Evolutionary conservation across 441 rosid genomes (phyloP), one percentile per base, ranked within the genome.

Genomic region (Pelargonium myrrhifolium): DNA sequence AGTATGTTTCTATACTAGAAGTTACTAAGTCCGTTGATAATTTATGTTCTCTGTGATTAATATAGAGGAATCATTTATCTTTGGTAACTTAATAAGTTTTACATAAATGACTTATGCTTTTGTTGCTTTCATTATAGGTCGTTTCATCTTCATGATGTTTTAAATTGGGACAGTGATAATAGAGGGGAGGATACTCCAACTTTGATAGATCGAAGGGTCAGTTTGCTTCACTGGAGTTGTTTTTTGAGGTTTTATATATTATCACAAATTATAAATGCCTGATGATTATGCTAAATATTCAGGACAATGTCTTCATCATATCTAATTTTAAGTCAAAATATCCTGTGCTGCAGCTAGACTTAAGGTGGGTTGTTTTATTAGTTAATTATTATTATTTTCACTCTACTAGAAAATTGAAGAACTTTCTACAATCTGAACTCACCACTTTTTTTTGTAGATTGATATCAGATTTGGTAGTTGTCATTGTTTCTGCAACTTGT

Each of bases 401-500:
- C 24, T 63, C 49, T 55, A 40, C 51, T 61, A 66, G 40, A 75
- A 61, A 70, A 64, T 12, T 55, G 26, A 20, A 7, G 45, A 40
- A 40, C 12, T 55, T 20, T 55, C 56, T n/a, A 49, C 14, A 35
- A 7, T 53, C 59, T 53, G 31, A 24, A 20, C 37, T 60, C 35
- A 11, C 14, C 21, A 1, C 12, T 24, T 61, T 17, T 1, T 24
- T 26, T 61, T 59, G 60, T 69, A 74, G 77, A 66, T 70, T 74
- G 43, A 74, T 74, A 74, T 74, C 77, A 6, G 77, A 74, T 65
- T 69, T 74, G 66, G 77, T 74, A 15, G 72, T 74, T 61, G 77
- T 74, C 71, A 70, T 74, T 69, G 97, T 90, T 67, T 93, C 97
- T 74, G 98, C 97, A 68, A 86, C 97, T 77, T 93, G 96, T 82